Percentiles rank a stretch among this genome's conserved stretches.
Evolutionary conservation across 31 red algal genomes (phyloP).

Genomic region (Asparagopsis taxiformis): DNA sequence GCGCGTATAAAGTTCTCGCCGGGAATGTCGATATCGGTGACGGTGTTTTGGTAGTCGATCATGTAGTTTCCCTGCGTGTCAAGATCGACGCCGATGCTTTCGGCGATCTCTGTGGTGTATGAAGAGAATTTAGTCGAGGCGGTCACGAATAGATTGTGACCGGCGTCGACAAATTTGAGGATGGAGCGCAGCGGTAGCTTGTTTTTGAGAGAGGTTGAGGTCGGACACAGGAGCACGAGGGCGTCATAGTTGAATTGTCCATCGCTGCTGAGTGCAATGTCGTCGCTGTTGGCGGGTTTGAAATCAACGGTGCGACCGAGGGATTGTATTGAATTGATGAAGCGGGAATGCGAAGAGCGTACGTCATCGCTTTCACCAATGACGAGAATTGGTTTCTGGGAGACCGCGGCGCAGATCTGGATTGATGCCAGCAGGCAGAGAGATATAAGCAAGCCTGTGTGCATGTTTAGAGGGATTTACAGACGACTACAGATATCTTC

Average conservation of each 20-base stretch:
- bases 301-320: constrained; percentile 5
- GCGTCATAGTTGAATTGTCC: constrained; percentile 31
- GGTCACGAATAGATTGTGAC: constrained; percentile 37
- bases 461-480: too few relatives aligned
- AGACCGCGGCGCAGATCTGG: background rate
- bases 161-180: constrained; percentile 37
- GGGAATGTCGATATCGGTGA: constrained; percentile 19
- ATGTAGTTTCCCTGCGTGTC: constrained; percentile 13
- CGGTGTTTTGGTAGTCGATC: constrained; percentile 43
- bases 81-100: constrained; percentile 43
- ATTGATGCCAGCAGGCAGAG: too few relatives aligned
- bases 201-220: constrained; percentile 10
- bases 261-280: constrained; percentile 20
- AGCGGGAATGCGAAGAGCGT: constrained; percentile 12
- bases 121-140: constrained; percentile 16
- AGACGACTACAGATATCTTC: too few relatives aligned
- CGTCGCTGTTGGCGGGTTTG: constrained; percentile 9
- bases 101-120: constrained; percentile 31
- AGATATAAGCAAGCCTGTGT: too few relatives aligned
- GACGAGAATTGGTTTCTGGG: constrained; percentile 14
- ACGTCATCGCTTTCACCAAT: constrained; percentile 18
- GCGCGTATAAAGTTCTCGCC: constrained; percentile 41
- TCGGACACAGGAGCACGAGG: constrained; percentile 50
- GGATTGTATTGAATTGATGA: constrained; percentile 13
- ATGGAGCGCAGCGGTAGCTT: constrained; percentile 9